These are phyloP conservation scores for Urostyla sp. DNA, from an alignment of 73 alveolate species.

Conservation along the genomic window DNA sequence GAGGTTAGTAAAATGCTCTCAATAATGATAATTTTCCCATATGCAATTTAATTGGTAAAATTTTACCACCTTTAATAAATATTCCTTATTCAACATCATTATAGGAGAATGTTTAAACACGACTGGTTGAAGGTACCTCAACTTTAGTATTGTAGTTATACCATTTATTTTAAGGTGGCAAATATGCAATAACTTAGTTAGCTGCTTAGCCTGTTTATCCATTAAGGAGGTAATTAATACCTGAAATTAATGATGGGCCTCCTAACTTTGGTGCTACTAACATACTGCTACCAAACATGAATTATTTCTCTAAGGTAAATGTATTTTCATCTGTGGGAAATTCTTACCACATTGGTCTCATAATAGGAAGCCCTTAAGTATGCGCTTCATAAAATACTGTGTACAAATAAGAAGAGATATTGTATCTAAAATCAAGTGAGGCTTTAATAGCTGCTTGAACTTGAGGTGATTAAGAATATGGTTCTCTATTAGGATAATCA, in stretches of 20 bases:
- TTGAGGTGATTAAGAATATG: conserved; percentile 72
- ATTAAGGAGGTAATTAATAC: not conserved
- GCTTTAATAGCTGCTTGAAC: conserved; percentile 16
- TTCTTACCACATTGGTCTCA: conserved; percentile 57
- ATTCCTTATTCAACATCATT: not conserved
- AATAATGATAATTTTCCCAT: conserved; percentile 2
- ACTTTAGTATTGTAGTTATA: conserved; percentile 14
- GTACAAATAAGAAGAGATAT: conserved; percentile 69
- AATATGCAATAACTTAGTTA: not conserved
- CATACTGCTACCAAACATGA: conserved; percentile 52
- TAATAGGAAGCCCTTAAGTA: conserved; percentile 54
- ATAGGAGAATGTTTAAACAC: not conserved
- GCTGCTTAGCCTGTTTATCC: not conserved
- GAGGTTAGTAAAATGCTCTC: not conserved
- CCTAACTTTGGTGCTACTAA: conserved; percentile 34
- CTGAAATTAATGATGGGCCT: not conserved
- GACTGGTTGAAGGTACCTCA: not conserved
- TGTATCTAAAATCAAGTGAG: conserved; percentile 64
- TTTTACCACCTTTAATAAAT: conserved; percentile 57
- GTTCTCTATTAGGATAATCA: conserved; percentile 91
- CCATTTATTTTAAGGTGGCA: conserved; percentile 26
- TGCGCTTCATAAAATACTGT: conserved; percentile 57
- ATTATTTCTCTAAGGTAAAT: not conserved
- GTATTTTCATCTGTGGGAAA: conserved; percentile 28
- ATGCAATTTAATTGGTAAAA: conserved; percentile 52